Evolutionary conservation across 2,329 filamentous ascomycete species (phyloP), one percentile per base, ranked within the genome.

Genomic region (Helotiales sp.): DNA sequence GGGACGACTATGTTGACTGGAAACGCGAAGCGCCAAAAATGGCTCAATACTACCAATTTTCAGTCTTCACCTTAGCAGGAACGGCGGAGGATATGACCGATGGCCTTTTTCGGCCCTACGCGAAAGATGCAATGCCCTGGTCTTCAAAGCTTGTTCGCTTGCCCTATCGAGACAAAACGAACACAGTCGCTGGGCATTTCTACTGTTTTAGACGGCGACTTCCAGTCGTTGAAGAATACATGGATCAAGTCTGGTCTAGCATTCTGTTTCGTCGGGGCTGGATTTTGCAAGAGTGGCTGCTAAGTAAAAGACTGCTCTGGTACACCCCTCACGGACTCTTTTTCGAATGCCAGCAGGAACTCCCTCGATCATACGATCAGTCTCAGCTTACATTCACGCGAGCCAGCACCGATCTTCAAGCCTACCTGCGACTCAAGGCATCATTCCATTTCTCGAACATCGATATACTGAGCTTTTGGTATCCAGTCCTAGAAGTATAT

Each of bases 261-360:
- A 49, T 60, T 11, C 55, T 65, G 8, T 52, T 65, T 15, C 26
- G 40, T 34, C 63, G 63, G 20, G 63, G 63, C 26, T 65, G 55
- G 63, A 60, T 65, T 13, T 20, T 65, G 22, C 63, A 65, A 65
- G 63, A 65, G 24, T 65, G 63, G 63, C 45, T 65, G 10, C 22
- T 65, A 17, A 65, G 63, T 20, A 65, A 60, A 26, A 15, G 63
- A 43, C 43, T 60, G 11, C 40, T 65, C n/a, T 59, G 43, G 52
- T 65, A 65, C 26, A 65, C 63, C 6, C 40, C 52, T n/a, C 37
- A 59, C 20, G 63, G 63, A 13, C 37, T 60, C 11, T 65, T 65
- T 28, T 60, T 60, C 11, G 63, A 65, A 20, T 65, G 63, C 32
- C 63, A 60, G 26, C n/a, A 49, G 13, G 54, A 60, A n/a, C 20